Percentiles rank a stretch among this genome's conserved stretches.
These are phyloP conservation scores for Rhodotorula sp. DNA, from an alignment of 1,284 basidiomycete genomes.

Conservation along the genomic window DNA sequence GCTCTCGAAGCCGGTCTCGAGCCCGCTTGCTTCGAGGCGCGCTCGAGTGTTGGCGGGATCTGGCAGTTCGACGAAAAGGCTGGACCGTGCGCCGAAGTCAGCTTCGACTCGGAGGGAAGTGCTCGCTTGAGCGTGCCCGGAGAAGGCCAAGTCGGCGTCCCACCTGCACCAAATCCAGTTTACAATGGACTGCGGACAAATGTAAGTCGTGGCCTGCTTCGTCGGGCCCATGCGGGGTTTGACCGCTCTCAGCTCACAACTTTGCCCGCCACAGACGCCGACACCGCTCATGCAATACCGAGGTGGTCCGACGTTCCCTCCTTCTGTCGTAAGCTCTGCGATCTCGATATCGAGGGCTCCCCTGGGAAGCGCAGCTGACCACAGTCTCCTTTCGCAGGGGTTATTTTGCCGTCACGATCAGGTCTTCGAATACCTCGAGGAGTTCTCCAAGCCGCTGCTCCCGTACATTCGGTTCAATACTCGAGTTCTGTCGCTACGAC, in stretches of 20 bases:
- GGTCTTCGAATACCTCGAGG: slow-evolving; percentile 50
- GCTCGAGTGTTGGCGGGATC: slow-evolving; percentile 47
- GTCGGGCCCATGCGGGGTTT: no score
- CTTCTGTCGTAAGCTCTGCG: background rate
- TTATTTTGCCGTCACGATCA: slow-evolving; percentile 35
- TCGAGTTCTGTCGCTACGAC: slow-evolving; percentile 46
- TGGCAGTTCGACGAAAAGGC: slow-evolving; percentile 43
- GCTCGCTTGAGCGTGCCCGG: background rate
- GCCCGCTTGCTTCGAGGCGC: slow-evolving; percentile 37
- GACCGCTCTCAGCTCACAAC: no score
- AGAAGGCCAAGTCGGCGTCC: slow-evolving; percentile 5
- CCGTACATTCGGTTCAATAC: slow-evolving; percentile 49
- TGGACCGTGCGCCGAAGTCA: slow-evolving; percentile 17
- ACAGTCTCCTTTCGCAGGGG: background rate
- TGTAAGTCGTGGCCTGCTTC: background rate
- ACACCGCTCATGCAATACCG: slow-evolving; percentile 49
- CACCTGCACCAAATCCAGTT: slow-evolving; percentile 1
- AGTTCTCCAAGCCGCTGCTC: slow-evolving; percentile 45
- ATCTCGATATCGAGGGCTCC: background rate
- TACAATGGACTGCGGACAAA: background rate
- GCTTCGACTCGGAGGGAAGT: slow-evolving; percentile 28
- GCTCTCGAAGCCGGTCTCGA: slow-evolving; percentile 41
- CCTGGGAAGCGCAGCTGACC: no score
- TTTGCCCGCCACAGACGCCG: background rate
- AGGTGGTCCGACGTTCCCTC: slow-evolving; percentile 41